Base-by-base conservation (phyloP, 441 rosid genomes). In the Erodium moschatum region DNA sequence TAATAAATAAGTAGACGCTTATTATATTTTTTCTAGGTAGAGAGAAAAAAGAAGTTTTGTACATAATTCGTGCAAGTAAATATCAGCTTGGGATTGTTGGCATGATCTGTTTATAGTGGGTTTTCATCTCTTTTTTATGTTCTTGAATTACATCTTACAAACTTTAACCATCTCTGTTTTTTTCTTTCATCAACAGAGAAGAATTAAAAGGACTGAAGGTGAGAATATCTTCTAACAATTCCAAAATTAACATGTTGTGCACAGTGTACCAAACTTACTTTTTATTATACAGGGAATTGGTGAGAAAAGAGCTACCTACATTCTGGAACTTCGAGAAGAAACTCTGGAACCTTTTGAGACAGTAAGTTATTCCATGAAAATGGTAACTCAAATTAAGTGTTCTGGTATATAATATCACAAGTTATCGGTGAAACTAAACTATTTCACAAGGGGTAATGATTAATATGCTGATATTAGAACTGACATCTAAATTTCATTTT, bases 291-390 rank as follows among this genome's bases (percentile, higher is more conserved):
- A 90, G 97, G 97, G 97, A 65, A 88, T 90, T 16, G 92, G 92
- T 72, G 92, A 87, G 66, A 90, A 84, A 78, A 81, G 95, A 77
- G 97, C 97, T 0, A 76, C 77, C 7, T 78, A 64, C 80, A 85
- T 88, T 74, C 80, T 90, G 70, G 78, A 85, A 73, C 83, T 85
- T 69, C 92, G 92, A 0, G 79, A 85, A 66, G 83, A 82, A 67
- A 81, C 91, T 29, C 83, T 87, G 0, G 88, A 82, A 71, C 91
- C 88, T 38, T 90, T 90, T 64, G 84, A 87, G 67, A 75, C 73
- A 13, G 97, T 90, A 79, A 79, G 85, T n/a, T 40, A 24, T 62
- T 42, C 15, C 6, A 10, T 10, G 4, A 44, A 44, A 44, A 44
- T 44, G n/a, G 11, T 12, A 44, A 44, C 50, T 12, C n/a, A 44